phyloP scores from a whole-genome alignment of 169 alveolate genomes.

The Cryptosporidium bovis region DNA sequence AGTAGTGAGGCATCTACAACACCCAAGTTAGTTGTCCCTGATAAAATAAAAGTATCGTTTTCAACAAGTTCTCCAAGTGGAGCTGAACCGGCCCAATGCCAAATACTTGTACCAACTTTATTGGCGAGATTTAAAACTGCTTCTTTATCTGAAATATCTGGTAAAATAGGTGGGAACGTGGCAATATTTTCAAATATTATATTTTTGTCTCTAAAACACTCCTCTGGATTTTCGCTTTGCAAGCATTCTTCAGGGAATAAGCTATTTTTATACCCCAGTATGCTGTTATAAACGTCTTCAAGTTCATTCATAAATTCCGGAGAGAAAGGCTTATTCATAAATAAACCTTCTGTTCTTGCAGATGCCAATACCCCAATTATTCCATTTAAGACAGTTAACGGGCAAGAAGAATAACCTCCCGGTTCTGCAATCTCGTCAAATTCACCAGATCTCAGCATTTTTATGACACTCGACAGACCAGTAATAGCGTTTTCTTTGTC shows the following conservation, averaged over 20 bases:
- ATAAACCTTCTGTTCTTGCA: constrained; percentile 35
- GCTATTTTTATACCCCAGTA: constrained; percentile 16
- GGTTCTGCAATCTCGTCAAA: constrained; percentile 70
- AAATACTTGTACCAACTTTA: constrained; percentile 64
- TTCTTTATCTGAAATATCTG: constrained; percentile 39
- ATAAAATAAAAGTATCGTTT: constrained; percentile 41
- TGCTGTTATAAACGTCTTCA: constrained; percentile 37
- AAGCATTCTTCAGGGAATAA: constrained; percentile 44
- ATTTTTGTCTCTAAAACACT: constrained; percentile 28
- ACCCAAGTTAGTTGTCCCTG: constrained; percentile 52
- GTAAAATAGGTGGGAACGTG: constrained; percentile 74
- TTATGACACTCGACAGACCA: constrained; percentile 77
- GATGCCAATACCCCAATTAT: constrained; percentile 55
- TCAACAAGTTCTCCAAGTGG: constrained; percentile 69
- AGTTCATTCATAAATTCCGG: constrained; percentile 47
- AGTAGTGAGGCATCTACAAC: constrained; percentile 65
- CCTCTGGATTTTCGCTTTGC: neutral
- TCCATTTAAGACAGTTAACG: constrained; percentile 53
- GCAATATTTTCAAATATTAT: constrained; percentile 60
- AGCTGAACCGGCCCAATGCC: constrained; percentile 74
- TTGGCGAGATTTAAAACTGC: constrained; percentile 57
- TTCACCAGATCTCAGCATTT: constrained; percentile 76
- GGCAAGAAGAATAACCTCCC: constrained; percentile 66
- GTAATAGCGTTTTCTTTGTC: constrained; percentile 78
- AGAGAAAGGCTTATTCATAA: constrained; percentile 35